Percentiles rank a stretch among this genome's conserved stretches.
Evolutionary conservation across 176 grass and related monocot species (phyloP).

Genomic region (Pontederia crassipes): DNA sequence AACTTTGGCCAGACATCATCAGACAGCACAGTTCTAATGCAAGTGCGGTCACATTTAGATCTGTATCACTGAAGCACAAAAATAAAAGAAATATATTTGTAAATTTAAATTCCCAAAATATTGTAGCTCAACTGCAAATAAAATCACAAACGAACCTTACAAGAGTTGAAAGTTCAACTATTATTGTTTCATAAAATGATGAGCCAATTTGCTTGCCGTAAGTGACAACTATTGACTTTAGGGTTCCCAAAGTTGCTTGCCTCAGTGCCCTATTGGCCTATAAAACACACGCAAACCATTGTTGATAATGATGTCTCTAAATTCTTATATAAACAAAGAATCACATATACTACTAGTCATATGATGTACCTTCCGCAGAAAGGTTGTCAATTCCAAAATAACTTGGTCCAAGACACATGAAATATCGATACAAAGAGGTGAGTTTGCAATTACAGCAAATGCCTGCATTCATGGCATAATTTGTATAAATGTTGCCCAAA

Average conservation of each 20-base stretch:
- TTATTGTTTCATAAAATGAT: constrained; percentile 74
- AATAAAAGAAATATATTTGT: constrained; percentile 8
- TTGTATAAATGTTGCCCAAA: background rate
- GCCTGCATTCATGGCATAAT: constrained; percentile 29
- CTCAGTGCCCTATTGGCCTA: constrained; percentile 81
- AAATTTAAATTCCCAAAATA: background rate
- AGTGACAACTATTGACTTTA: constrained; percentile 66
- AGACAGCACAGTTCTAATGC: constrained; percentile 86
- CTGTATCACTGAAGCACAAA: constrained; percentile 45
- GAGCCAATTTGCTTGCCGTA: constrained; percentile 80
- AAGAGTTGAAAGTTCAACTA: constrained; percentile 69
- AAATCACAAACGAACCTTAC: constrained; percentile 48
- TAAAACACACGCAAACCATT: constrained; percentile 3
- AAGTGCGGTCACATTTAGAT: constrained; percentile 88
- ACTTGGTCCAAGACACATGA: constrained; percentile 77
- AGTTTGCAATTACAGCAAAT: constrained; percentile 89
- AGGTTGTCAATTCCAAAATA: constrained; percentile 77
- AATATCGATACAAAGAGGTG: constrained; percentile 62
- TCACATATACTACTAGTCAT: background rate
- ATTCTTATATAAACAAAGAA: background rate
- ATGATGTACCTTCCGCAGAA: constrained; percentile 59
- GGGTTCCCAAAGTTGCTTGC: constrained; percentile 70
- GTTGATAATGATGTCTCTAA: background rate
- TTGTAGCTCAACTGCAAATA: background rate
- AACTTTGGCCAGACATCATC: constrained; percentile 67